Conservation (phyloP, 176 grass and related monocot genomes). For the Eleusine indica region DNA sequence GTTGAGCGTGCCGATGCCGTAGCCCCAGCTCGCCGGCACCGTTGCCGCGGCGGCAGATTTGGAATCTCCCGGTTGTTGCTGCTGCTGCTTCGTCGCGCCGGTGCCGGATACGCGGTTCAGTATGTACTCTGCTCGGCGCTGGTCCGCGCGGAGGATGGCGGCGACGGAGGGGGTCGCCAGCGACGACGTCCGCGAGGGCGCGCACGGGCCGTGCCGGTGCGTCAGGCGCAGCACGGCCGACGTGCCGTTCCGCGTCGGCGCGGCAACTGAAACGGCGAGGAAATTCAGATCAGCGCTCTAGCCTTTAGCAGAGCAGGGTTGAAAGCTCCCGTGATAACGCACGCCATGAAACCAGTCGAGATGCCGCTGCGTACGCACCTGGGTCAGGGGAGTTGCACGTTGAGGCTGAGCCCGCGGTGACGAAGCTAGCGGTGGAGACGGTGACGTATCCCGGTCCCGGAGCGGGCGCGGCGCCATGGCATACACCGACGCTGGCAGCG, state of each 20-base stretch:
- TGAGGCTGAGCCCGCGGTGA: not conserved
- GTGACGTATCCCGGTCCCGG: slow-evolving; percentile 27
- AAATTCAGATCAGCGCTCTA: slow-evolving; percentile 4
- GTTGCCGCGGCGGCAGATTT: slow-evolving; percentile 28
- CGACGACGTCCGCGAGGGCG: slow-evolving; percentile 28
- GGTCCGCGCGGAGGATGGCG: slow-evolving; percentile 63
- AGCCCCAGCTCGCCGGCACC: slow-evolving; percentile 45
- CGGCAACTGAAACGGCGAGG: slow-evolving; percentile 18
- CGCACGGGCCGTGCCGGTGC: slow-evolving; percentile 76
- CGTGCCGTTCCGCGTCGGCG: not conserved
- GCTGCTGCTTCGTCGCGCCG: not conserved
- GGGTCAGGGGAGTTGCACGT: slow-evolving; percentile 23
- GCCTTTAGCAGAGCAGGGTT: not conserved
- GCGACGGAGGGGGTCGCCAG: slow-evolving; percentile 17
- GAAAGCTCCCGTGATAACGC: not conserved
- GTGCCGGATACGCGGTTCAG: slow-evolving; percentile 34
- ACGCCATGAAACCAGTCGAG: not conserved
- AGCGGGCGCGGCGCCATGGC: not conserved
- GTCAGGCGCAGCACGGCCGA: slow-evolving; percentile 49
- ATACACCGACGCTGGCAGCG: slow-evolving; percentile 24
- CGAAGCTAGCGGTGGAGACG: slow-evolving; percentile 44
- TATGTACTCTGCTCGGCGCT: slow-evolving; percentile 64
- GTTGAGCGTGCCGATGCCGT: slow-evolving; percentile 58
- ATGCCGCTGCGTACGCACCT: slow-evolving; percentile 1
- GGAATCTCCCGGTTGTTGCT: slow-evolving; percentile 15